Evolutionary conservation across 805 yeast genomes (phyloP), one percentile per base, ranked within the genome.

Genomic region (Barnettozyma botsteinii): DNA sequence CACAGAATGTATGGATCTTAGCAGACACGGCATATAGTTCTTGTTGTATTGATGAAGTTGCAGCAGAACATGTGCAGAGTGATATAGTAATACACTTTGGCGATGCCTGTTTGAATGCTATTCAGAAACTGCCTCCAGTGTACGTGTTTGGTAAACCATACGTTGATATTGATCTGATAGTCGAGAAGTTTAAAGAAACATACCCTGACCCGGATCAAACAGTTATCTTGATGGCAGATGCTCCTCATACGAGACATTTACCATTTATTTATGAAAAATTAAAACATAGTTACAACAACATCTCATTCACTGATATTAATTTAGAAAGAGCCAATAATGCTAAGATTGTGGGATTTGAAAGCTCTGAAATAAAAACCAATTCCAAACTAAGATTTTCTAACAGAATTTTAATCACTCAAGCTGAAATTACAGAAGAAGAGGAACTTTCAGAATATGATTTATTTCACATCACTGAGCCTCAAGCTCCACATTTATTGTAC

Each of bases 21-120:
- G 98, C 98, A 0, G 98, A 93, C 56, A 91, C 98, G 0, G 87
- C 97, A 0, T 93, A 93, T 55, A 85, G 96, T 22, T 71, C 96
- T 1, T 93, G 98, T 61, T 93, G 98, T 63, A 82, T 91, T 10
- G 98, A 93, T 60, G 97, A 89, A 55, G 94, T 91, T 21, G 98
- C 98, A 0, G 95, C 96, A 1, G 89, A 85, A 55, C 98, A 93
- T 60, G 94, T 91, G 13, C 57, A 66, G 7, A 88, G 93, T 7
- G 96, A 91, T 47, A 62, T 84, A 5, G 86, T 93, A 22, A 78
- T 89, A 2, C 98, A 93, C 61, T 86, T 89, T 61, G 98, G 98
- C 3, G 95, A 87, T 56, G 91, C 98, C 0, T 93, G 98, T 60
- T 62, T 93, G 55, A 88, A 83, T 50, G 83, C 88, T 0, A 79